Evolutionary conservation across 2,329 filamentous ascomycete species (phyloP), one percentile per base, ranked within the genome.

Genomic region (Neoarthrinium moseri): DNA sequence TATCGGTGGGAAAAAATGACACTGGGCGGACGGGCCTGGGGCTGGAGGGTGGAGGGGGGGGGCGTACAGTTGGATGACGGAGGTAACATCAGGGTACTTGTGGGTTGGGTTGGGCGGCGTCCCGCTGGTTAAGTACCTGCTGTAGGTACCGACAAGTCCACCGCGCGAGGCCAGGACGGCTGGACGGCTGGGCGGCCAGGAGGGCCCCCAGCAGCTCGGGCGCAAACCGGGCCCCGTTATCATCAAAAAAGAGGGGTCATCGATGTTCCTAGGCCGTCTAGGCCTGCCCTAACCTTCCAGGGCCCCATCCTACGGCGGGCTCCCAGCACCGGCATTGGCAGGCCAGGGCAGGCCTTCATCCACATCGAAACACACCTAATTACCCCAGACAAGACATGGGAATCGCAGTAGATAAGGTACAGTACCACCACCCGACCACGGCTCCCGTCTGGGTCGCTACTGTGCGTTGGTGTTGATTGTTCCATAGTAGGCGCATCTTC

Each of bases 181-280:
- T 35, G n/a, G n/a, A n/a, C n/a, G n/a, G 20, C 33, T 35, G 22
- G 33, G 22, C 20, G 22, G 33, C 33, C 20, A 35, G 22, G 22
- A 35, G 22, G 22, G 37, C 12, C 37, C 23, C 40, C 7, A 35
- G 32, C 17, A 10, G 20, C 12, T 45, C 43, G 43, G 43, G 43
- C 43, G 15, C 35, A 33, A 39, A 45, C 39, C 43, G 43, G 43
- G 22, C 33, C 33, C 32, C 35, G 43, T 39, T 38, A 45, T 38
- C 43, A 39, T 23, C 26, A 29, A 30, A 18, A 39, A 13, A 39
- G 43, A 29, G 26, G 33, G 43, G 43, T 30, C 4, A 26, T 38
- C 22, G 43, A 18, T n/a, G n/a, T n/a, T n/a, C n/a, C n/a, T n/a
- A n/a, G n/a, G n/a, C n/a, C 18, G 21, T 24, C 10, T 23, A n/a